Evolutionary conservation across 2,329 filamentous ascomycete genomes (phyloP), one percentile per base, ranked within the genome.

Genomic region (Fonsecaea multimorphosa): DNA sequence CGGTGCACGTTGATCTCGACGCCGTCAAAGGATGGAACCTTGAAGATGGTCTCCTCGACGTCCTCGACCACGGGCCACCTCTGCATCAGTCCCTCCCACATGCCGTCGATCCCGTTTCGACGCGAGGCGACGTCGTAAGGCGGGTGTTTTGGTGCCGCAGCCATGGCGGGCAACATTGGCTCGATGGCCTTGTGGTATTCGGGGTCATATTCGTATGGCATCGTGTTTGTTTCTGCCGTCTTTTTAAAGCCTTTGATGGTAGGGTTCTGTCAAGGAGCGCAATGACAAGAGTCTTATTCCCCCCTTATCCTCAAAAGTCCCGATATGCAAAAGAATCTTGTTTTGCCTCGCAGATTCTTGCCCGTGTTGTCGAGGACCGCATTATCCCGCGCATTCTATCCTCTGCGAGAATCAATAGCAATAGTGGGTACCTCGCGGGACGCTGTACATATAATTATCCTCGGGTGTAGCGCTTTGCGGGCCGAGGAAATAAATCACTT

Each of bases 1-100:
- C 57, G 57, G 38, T 60, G 57, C 7, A 65, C 22, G 14, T 52
- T 52, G 49, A 65, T 61, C 57, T 65, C 57, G 22, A 19, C 38
- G 32, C 63, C 57, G 27, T 65, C 63, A 29, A 53, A 51, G 2
- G 53, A 46, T 14, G 31, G 1, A n/a, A 64, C 38, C 44, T 58
- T 58, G 19, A 64, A 51, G 6, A 54, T 27, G 16, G 54, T 58
- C 40, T 54, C 56, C 27, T 64, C 62, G 14, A 64, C 62, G 36
- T 64, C 62, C 27, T 29, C 24, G 8, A 59, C 54, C 8, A n/a
- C 40, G 11, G 62, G 62, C 36, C 52, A 63, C 8, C 44, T 29
- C 16, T 44, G 14, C 60, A 63, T 63, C n/a, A 44, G 19, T 11
- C 31, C 52, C 11, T 14, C 31, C 60, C 60, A 63, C 52, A 63